Base-by-base conservation (phyloP, 768 basidiomycete species). In the Tricholoma saponaceum region DNA sequence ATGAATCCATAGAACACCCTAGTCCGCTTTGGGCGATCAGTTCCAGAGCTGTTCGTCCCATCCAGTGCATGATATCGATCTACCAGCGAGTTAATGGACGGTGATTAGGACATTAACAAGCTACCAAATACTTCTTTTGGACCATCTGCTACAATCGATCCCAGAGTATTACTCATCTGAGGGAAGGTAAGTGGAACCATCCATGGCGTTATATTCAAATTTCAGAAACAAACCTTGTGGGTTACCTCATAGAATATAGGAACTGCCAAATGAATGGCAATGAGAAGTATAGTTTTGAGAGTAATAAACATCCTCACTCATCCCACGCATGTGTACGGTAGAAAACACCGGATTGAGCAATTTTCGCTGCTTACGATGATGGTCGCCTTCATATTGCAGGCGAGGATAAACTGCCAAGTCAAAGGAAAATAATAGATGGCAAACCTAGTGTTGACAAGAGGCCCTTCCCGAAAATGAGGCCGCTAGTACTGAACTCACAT, bases 1-100 rank as follows among this genome's bases (percentile, higher is more conserved):
- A 46, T 16, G 63, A 23, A 43, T 62, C 63, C 18, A 66, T 62
- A 5, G 59, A 60, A 50, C 60, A 64, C 33, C 62, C 63, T 37
- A 64, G 58, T 18, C 65, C 63, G 7, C 63, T 61, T 39, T 61
- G 63, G 8, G 63, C 60, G 7, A 66, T 62, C 58, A 66, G 56
- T 52, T 66, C 62, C 2, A 64, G 59, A 39, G 62, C 60, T 44
- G 63, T 60, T 33, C 63, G 59, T 20, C 41, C 35, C 58, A 64
- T 66, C 62, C 64, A 66, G 22, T 59, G 64, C 13, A 64, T 50
- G 7, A 66, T 46, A 51, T 66, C 64, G 18, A 66, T 57, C 64
- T 66, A 30, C 2, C 30, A 13, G 12, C 2, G 26, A 16, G 25
- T 37, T 26, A 37, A 14, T 14, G 9, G 12, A 22, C 13, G 18